Base-by-base conservation (phyloP, 805 yeast species). In the Suhomyces xylopsoci region DNA sequence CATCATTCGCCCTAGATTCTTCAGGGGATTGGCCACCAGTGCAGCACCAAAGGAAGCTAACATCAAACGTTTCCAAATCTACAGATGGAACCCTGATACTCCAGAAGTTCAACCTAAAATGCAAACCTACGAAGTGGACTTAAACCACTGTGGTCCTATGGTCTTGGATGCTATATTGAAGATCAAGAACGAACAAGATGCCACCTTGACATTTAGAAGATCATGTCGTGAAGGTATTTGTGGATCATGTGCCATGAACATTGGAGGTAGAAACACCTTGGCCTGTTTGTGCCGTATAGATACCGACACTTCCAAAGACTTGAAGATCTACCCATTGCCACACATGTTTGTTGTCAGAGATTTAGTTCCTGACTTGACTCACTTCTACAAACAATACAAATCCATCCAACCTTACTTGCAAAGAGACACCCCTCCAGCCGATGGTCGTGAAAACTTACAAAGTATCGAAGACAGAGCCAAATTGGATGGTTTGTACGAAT, bases 221-320 rank as follows among this genome's bases (percentile, higher is more conserved):
- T 91, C 97, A 44, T 94, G 99, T 79, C 90, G 99, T 79, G 99
- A 94, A 78, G 99, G 99, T 65, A 94, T 94, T 61, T 94, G 99
- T 80, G 99, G 99, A 52, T 93, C 98, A 6, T 94, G 99, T 80
- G 99, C 99, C 62, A 94, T 94, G 99, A 94, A 94, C 81, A 94
- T 94, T 72, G 96, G 96, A 59, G 99, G 99, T 62, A 82, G 88
- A 71, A 94, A 94, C 82, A 94, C 99, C 30, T 81, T 94, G 62
- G 99, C 99, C 36, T 94, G 99, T 78, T 78, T 94, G 62, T 91
- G 97, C 80, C 87, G 90, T 73, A 91, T 94, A 66, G 97, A 94
- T 71, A 82, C 84, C 63, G 88, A 92, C 72, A 74, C 79, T 32
- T 59, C 83, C 55, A 88, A 87, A 73, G 88, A 85, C 57, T 76